Base-by-base conservation (phyloP, 2,329 filamentous ascomycete genomes). In the Talaromyces marneffei region DNA sequence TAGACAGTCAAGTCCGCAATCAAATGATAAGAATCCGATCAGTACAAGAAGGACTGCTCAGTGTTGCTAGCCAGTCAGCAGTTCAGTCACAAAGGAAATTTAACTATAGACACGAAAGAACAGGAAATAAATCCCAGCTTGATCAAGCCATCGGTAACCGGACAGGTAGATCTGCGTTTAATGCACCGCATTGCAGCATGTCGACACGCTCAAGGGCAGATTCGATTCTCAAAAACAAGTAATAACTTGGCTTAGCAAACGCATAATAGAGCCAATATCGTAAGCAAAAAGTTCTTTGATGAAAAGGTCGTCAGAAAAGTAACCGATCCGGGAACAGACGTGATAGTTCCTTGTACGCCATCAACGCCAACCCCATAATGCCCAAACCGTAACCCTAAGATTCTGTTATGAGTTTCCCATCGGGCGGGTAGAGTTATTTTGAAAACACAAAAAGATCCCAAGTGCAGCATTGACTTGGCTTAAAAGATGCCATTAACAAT, bases 401-500 rank as follows among this genome's bases (percentile, higher is more conserved):
- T 42, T 53, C 52, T 57, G 52, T 55, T 39, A 42, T 57, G 33
- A 54, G 20, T 50, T 40, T 23, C 35, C n/a, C 23, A 42, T 27
- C 14, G 10, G 10, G n/a, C 29, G 37, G 48, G 20, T 20, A 7
- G 46, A 33, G 23, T 33, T 39, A 23, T 53, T 59, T 48, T 59
- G 14, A 52, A 54, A 61, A 59, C 31, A 46, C 20, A 27, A 54
- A 46, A 46, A 44, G 40, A 63, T 14, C 20, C 44, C 25, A 54
- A 53, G 29, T 14, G 31, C 25, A 25, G 35, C 25, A 10, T 40
- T 42, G 46, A 14, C 23, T 55, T 58, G 37, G 48, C 31, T 78
- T 86, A 96, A 75, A 96, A 94, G 68, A 96, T 95, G 65, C 88
- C 86, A 77, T 95, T 94, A 67, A 96, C 91, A 72, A 96, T 86